Evolutionary conservation across 805 yeast genomes (phyloP), one percentile per base, ranked within the genome.

Genomic region (Naumovozyma baii): DNA sequence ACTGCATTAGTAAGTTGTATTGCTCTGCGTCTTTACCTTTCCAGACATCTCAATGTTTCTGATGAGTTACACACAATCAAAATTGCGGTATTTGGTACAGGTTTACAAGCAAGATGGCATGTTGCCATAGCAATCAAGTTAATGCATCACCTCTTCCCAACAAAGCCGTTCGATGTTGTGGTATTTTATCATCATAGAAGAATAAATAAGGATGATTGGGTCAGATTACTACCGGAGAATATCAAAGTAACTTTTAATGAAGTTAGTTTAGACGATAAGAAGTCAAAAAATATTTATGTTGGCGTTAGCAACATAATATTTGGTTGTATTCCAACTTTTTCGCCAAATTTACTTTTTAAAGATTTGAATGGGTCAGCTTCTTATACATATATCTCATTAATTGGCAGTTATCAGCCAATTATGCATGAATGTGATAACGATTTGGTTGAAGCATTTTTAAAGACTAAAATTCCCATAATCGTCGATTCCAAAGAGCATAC

Each of bases 91-190:
- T 74, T 73, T 51, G 86, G 85, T 1, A 73, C 73, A 20, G 86
- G 85, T 0, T 66, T 68, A 28, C 84, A 79, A 55, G 79, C 78
- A 0, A 69, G 66, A 45, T 79, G 86, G 86, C 85, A 79, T 51
- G 61, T 68, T 15, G 8, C 29, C 7, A 26, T 29, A 22, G 26
- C 26, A 22, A 22, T 22, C 26, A 22, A 22, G 10, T 10, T 22
- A 10, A 7, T 22, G 26, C 26, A 22, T 22, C 10, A 22, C 10
- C 10, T 22, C 7, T 22, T 7, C 10, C 26, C 26, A 22, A 34
- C 5, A 8, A 29, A 5, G 0, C n/a, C 4, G 16, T 41, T 70
- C 26, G 40, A 66, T 72, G 3, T 52, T 68, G 35, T 40, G 50
- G 12, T 54, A 70, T 31, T 77, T 66, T 52, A 66, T 64, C 9